Base-by-base conservation (phyloP, 805 yeast genomes). In the Middelhovenomyces tepae region DNA sequence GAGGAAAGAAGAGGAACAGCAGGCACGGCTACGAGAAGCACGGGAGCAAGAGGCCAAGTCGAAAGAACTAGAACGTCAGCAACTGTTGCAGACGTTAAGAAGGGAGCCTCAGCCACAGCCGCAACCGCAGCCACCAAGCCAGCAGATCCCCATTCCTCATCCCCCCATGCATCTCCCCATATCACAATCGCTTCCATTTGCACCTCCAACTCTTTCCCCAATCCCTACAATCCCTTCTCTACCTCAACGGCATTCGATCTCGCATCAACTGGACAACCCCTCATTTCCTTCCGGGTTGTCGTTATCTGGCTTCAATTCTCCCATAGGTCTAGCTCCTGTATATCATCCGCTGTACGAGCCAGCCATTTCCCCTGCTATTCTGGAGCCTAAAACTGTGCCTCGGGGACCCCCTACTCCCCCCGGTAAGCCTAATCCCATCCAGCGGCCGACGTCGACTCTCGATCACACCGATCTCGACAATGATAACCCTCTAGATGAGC, bases 1-100 rank as follows among this genome's bases (percentile, higher is more conserved):
- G 22, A 47, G 55, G 9, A 37, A 43, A 21, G 48, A 48, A 25
- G 46, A 43, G 25, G 42, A 28, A 22, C 37, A 27, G 32, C 35
- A 43, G 25, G 37, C 28, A 28, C 39, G 31, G 34, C 37, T 24
- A 11, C 44, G 40, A 20, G 44, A 31, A 30, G 34, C 18, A 21
- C 21, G 27, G 16, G 18, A 22, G 7, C 31, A 14, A 14, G 27
- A 32, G 32, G 25, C 15, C 13, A 39, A 9, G 15, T 16, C 10
- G 29, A 22, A 27, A 4, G 41, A 19, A 37, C 31, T 28, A 13
- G 36, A 36, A 22, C 21, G 10, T 16, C 40, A 34, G 18, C 16
- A 40, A 18, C 35, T 31, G 22, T 35, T 17, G 27, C 34, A 11
- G 21, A 16, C 30, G 35, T 15, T 30, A n/a, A 17, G 17, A 21